Conservation (phyloP, 2,329 filamentous ascomycete species). For the Seiridium unicorne region DNA sequence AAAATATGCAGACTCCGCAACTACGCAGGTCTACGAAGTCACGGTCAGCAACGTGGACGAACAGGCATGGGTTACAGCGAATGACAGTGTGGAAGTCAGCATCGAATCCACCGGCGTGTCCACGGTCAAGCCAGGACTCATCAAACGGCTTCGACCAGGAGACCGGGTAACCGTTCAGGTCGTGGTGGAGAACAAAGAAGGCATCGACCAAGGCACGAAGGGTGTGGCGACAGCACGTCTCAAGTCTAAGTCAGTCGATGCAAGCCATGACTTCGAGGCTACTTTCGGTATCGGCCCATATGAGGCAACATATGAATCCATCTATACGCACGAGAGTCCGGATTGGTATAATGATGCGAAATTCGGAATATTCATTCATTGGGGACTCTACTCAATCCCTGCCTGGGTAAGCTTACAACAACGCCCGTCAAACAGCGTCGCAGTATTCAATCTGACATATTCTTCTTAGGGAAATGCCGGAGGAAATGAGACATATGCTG, state of each 20-base stretch:
- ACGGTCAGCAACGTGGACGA: conserved; percentile 34
- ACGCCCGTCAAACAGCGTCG: neutral
- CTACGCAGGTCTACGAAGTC: conserved; percentile 40
- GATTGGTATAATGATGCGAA: conserved; percentile 46
- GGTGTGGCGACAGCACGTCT: conserved; percentile 11
- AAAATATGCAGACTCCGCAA: conserved; percentile 31
- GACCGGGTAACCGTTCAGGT: conserved; percentile 39
- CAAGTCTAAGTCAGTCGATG: conserved; percentile 12
- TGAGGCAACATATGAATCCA: conserved; percentile 32
- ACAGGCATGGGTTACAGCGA: conserved; percentile 26
- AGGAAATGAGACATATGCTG: conserved; percentile 38
- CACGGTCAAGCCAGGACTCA: conserved; percentile 35
- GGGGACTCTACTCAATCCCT: conserved; percentile 55
- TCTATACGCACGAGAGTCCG: conserved; percentile 23
- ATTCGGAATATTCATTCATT: conserved; percentile 61
- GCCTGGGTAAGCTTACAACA: conserved; percentile 36
- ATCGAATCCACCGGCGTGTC: conserved; percentile 34
- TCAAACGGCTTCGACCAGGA: conserved; percentile 40
- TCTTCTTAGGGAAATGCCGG: conserved; percentile 34
- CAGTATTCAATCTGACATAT: neutral
- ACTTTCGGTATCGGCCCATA: conserved; percentile 31
- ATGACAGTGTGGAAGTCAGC: conserved; percentile 27
- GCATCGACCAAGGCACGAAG: conserved; percentile 18
- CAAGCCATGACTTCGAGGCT: conserved; percentile 29
- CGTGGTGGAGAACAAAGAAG: conserved; percentile 24